Evolutionary conservation across 257 asterid genomes (phyloP).

Genomic region (Solanum pinnatisectum): DNA sequence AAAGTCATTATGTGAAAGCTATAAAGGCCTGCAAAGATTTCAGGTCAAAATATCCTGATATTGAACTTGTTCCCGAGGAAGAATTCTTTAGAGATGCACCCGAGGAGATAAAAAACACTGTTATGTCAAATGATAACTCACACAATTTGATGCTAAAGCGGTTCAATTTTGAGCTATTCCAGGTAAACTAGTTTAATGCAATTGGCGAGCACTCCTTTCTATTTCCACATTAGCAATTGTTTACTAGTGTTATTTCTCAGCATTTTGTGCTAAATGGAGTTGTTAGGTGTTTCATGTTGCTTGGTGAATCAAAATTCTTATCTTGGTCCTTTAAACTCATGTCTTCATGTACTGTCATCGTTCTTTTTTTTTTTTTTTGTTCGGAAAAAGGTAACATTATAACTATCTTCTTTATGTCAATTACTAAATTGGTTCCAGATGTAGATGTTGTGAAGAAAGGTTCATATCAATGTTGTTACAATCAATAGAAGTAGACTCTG

Average conservation of each 20-base stretch:
- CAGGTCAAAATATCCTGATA: slow-evolving; percentile 80
- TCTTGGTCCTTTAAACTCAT: background rate
- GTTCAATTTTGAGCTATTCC: slow-evolving; percentile 83
- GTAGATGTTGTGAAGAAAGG: background rate
- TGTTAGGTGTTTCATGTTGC: background rate
- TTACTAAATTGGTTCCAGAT: background rate
- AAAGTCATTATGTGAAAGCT: slow-evolving; percentile 91
- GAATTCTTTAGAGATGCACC: slow-evolving; percentile 80
- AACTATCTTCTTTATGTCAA: background rate
- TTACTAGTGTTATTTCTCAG: background rate
- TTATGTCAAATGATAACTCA: slow-evolving; percentile 46
- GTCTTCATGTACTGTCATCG: background rate
- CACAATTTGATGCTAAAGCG: slow-evolving; percentile 91
- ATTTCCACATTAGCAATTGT: background rate
- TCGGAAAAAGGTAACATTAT: background rate
- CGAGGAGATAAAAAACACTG: slow-evolving; percentile 58
- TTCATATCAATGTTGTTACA: background rate
- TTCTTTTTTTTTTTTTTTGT: background rate
- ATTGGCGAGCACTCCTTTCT: background rate
- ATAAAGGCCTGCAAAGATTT: slow-evolving; percentile 94
- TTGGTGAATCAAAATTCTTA: background rate
- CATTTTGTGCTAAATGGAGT: background rate
- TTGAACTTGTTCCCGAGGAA: slow-evolving; percentile 88
- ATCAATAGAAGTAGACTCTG: background rate
- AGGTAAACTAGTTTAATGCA: slow-evolving; percentile 36